Evolutionary conservation across 805 yeast genomes (phyloP).

Genomic region (Candida michaelii): DNA sequence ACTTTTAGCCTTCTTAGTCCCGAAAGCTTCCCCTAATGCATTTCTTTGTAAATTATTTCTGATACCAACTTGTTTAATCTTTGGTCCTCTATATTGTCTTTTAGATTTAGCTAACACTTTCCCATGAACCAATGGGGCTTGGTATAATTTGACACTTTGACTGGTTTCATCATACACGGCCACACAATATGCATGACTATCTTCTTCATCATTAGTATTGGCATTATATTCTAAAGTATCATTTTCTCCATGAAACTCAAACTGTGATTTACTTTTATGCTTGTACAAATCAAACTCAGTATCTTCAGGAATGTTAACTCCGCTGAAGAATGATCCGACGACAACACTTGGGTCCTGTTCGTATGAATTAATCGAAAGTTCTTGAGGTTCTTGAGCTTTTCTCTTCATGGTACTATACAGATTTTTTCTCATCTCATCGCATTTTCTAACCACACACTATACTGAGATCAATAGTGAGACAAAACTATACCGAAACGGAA

Average conservation of each 20-base stretch:
- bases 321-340: slow-evolving; percentile 78
- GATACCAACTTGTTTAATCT: slow-evolving; percentile 55
- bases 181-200: slow-evolving; percentile 57
- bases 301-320: slow-evolving; percentile 59
- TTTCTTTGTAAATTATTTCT: slow-evolving; percentile 64
- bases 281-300: slow-evolving; percentile 64
- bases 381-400: slow-evolving; percentile 27
- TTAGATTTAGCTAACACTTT: slow-evolving; percentile 62
- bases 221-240: slow-evolving; percentile 75
- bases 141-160: slow-evolving; percentile 62
- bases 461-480: neutral
- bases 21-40: slow-evolving; percentile 92
- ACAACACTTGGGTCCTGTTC: slow-evolving; percentile 50
- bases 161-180: slow-evolving; percentile 76
- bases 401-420: slow-evolving; percentile 9
- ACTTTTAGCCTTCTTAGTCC: slow-evolving; percentile 94
- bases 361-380: slow-evolving; percentile 37
- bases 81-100: slow-evolving; percentile 59
- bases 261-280: slow-evolving; percentile 43
- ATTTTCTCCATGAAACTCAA: slow-evolving; percentile 72
- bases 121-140: slow-evolving; percentile 60
- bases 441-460: neutral
- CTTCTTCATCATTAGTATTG: slow-evolving; percentile 24
- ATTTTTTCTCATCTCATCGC: slow-evolving; percentile 14
- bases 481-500: too few species aligned